Evolutionary conservation across 768 basidiomycete species (phyloP).

Genomic region (Amanita pseudoporphyria): DNA sequence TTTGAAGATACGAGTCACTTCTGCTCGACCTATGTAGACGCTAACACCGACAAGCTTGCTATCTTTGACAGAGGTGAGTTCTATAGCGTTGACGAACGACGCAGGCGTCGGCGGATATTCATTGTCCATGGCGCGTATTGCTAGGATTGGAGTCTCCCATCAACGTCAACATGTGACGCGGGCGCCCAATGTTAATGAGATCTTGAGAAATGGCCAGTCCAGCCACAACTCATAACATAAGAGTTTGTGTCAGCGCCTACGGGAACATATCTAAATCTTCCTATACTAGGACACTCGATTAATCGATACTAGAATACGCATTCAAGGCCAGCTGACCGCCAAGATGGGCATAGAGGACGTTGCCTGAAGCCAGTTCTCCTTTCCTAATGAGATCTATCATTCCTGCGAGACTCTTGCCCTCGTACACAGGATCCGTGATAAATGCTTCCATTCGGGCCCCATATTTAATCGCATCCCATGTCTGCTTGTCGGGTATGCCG

Average conservation of each 20-base stretch:
- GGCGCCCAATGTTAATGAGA: too few relatives aligned
- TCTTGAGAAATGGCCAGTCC: too few relatives aligned
- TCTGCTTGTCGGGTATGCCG: conserved; percentile 2
- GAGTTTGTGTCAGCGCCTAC: too few relatives aligned
- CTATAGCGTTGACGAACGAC: conserved; percentile 10
- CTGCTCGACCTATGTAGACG: conserved; percentile 27
- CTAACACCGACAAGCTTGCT: conserved; percentile 25
- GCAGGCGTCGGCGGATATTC: not conserved
- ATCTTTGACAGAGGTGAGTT: conserved; percentile 19
- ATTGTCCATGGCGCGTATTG: not conserved
- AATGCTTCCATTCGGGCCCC: conserved; percentile 4
- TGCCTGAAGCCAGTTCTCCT: not conserved
- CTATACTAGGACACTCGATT: too few relatives aligned
- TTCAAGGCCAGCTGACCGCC: conserved; percentile 5
- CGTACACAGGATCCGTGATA: conserved; percentile 5
- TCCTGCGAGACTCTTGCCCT: conserved; percentile 4
- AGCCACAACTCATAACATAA: too few relatives aligned
- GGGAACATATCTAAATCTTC: too few relatives aligned
- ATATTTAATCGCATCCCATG: conserved; percentile 3
- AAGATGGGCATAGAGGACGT: conserved; percentile 5
- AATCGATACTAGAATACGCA: not conserved
- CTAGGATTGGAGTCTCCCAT: too few relatives aligned
- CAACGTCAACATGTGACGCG: too few relatives aligned
- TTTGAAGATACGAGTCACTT: conserved; percentile 26
- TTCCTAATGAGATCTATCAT: conserved; percentile 1